Evolutionary conservation across 78 protist species (phyloP), one percentile per base, ranked within the genome.

Genomic region (Dictyostelium firmibasis): DNA sequence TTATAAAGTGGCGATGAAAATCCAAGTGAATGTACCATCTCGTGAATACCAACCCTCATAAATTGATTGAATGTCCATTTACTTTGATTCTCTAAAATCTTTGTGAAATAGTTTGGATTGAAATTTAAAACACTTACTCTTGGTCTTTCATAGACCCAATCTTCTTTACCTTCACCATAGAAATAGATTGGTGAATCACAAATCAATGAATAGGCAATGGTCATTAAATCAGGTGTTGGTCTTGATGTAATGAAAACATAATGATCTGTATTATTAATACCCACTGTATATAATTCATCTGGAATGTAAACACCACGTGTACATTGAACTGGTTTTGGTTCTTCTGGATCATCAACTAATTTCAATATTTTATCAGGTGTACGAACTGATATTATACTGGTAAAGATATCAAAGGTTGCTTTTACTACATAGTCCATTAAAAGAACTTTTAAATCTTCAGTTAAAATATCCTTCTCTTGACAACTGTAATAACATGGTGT

Each of bases 21-120:
- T 31, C 86, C 86, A 41, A 82, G 38, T 20, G 86, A 82, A 60
- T 82, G 86, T 2, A 82, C 75, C 70, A 82, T 47, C n/a, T 82
- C 86, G 60, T 82, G 86, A 4, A 82, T 82, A 35, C 86, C 86
- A 57, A 82, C 86, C 6, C 86, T 27, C 36, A 82, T 29, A 35
- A 47, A 82, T 82, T 82, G 70, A 35, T 82, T 82, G 31, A 82
- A 82, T 33, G 36, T 29, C 86, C 86, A 82, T 82, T 82, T 82
- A 33, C 75, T 57, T 35, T 82, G 70, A 11, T 3, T 57, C 36
- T 60, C 43, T n/a, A 82, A 57, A 7, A 82, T 29, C 4, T 60
- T 27, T 4, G 64, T 62, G 25, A 89, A 89, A n/a, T 70, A 89
- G 10, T 20, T 29, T 43, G 94, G 94, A 13, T 57, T 47, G 36